phyloP scores from a whole-genome alignment of 805 yeast genomes.

The Wickerhamomyces mucosus region DNA sequence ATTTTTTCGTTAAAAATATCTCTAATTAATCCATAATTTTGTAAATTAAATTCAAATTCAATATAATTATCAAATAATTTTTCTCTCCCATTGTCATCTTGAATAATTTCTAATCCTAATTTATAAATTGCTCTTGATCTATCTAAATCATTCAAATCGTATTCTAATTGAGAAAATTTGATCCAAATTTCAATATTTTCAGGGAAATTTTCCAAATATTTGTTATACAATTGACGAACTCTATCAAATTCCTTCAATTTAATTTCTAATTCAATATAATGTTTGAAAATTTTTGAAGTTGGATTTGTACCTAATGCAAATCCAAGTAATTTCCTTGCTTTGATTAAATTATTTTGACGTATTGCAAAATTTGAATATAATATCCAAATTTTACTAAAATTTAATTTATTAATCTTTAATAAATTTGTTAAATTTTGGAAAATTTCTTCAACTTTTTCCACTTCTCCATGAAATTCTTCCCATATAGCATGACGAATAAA shows the following conservation, averaged over 20 bases:
- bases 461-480: conserved; percentile 44
- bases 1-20: conserved; percentile 34
- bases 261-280: conserved; percentile 61
- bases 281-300: conserved; percentile 44
- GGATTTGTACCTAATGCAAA: conserved; percentile 61
- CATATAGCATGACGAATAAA: conserved; percentile 61
- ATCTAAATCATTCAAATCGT: conserved; percentile 53
- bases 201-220: conserved; percentile 44
- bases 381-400: conserved; percentile 71
- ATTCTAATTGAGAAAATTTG: conserved; percentile 62
- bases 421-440: conserved; percentile 40
- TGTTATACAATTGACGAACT: conserved; percentile 63
- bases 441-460: conserved; percentile 35
- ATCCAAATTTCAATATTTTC: conserved; percentile 40
- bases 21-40: conserved; percentile 49
- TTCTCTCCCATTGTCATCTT: conserved; percentile 13
- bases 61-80: conserved; percentile 33
- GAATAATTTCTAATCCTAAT: conserved; percentile 29
- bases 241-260: conserved; percentile 72
- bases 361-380: conserved; percentile 63
- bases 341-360: conserved; percentile 40
- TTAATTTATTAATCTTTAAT: conserved; percentile 48
- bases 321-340: conserved; percentile 66
- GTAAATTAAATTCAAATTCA: conserved; percentile 52
- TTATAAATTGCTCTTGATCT: conserved; percentile 58